Evolutionary conservation across 345 rosid genomes (phyloP).

Genomic region (Sisymbrium altissimum): DNA sequence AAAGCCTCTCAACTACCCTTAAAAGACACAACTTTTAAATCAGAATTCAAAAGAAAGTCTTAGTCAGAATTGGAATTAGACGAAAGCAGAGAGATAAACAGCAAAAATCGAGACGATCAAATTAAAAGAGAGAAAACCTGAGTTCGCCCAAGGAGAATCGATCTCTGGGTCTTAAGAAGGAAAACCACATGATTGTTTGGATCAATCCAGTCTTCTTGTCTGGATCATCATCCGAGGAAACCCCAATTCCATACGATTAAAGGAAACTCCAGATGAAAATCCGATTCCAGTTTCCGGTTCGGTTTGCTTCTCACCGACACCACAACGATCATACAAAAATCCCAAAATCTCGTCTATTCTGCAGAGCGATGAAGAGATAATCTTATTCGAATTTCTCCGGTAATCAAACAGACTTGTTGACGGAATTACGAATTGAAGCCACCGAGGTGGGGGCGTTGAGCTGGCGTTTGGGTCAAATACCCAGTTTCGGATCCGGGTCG

Average conservation of each 20-base stretch:
- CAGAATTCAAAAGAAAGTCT: background rate
- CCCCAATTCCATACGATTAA: slow-evolving; percentile 20
- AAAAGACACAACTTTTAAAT: background rate
- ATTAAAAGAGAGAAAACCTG: slow-evolving; percentile 47
- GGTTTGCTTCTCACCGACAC: slow-evolving; percentile 16
- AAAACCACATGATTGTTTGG: slow-evolving; percentile 34
- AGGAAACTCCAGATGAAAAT: background rate
- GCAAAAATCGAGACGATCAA: background rate
- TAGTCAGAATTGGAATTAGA: background rate
- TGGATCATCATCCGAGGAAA: slow-evolving; percentile 29
- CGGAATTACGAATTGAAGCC: slow-evolving; percentile 7
- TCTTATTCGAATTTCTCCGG: slow-evolving; percentile 23
- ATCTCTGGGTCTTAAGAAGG: slow-evolving; percentile 91
- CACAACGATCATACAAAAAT: slow-evolving; percentile 15
- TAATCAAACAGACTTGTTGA: slow-evolving; percentile 13
- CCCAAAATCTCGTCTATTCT: background rate
- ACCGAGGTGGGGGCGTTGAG: slow-evolving; percentile 22
- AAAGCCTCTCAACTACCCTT: too few species aligned
- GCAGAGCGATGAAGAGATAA: background rate
- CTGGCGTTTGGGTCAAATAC: slow-evolving; percentile 30
- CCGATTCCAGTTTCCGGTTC: slow-evolving; percentile 23
- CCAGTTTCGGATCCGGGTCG: slow-evolving; percentile 21
- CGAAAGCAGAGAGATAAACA: background rate
- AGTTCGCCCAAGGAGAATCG: slow-evolving; percentile 91
- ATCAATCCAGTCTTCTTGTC: slow-evolving; percentile 23